Base-by-base conservation (phyloP, 2,329 filamentous ascomycete species). In the Xylariomycetidae sp. region DNA sequence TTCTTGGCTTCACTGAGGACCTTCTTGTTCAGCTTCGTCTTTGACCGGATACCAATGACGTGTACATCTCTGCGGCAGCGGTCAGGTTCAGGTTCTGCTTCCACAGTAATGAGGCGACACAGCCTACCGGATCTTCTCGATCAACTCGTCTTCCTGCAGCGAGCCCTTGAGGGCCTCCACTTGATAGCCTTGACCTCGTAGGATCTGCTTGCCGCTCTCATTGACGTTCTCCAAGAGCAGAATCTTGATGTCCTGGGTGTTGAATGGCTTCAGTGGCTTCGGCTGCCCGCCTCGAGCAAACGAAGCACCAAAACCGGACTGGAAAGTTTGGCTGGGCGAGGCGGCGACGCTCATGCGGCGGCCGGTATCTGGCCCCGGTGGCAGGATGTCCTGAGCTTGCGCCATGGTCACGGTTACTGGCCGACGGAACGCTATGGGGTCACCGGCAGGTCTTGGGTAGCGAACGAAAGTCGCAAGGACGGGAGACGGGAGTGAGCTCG, bases 31-130 rank as follows among this genome's bases (percentile, higher is more conserved):
- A 98, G 76, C 67, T 92, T 95, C 20, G 92, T 98, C 71, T 98
- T 98, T 39, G 90, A 96, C 46, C 92, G 85, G 52, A 98, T 96
- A 46, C 92, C 92, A 57, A 98, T 92, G 53, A 96, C 92, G 57
- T 98, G 92, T 18, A 95, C 85, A 58, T 95, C 85, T 41, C 87
- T 94, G 37, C 36, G 24, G 20, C 20, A 23, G 20, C 20, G 12
- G 20, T 23, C 8, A 23, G 20, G 12, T 7, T 12, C 20, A 23
- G 20, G 7, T 23, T 23, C 20, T 23, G 8, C 20, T 23, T 12
- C 20, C 8, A 12, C 20, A 23, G 7, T 23, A 8, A 23, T 23
- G 20, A 12, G 8, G 12, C 8, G 7, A 12, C 20, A n/a, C n/a
- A n/a, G 59, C 76, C 56, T 56, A 90, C 85, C 79, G 76, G 56